Base-by-base conservation (phyloP, 495 filamentous ascomycete genomes). In the Lasiosphaeria ovina region DNA sequence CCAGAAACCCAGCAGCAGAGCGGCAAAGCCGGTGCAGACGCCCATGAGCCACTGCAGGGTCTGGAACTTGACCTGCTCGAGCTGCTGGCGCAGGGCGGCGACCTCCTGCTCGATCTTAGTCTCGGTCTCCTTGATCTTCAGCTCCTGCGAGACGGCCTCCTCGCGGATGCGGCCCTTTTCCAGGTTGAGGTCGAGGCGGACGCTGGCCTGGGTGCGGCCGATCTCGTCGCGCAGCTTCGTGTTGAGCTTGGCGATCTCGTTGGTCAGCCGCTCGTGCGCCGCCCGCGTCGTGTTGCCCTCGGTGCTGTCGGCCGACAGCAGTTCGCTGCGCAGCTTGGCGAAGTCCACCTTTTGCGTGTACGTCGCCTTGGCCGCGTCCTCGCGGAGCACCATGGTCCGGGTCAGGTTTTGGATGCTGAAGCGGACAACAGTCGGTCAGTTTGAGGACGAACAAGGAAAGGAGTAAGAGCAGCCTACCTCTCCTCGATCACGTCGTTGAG, bases 341-440 rank as follows among this genome's bases (percentile, higher is more conserved):
- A 99, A 98, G 77, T 99, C 94, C 58, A 99, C 95, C 75, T 98
- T 98, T 70, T 98, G 95, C 0, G 92, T 96, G 76, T 99, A 99
- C 3, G 91, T 95, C 6, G 91, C 88, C 61, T 87, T 87, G 61
- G 89, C 88, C 47, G 89, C 86, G 62, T 91, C 95, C 76, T 98
- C 95, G 68, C 91, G 90, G n/a, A 95, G 82, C 3, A 99, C 95
- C 95, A 99, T 98, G 10, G 94, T 98, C 58, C 94, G 88, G 0
- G 95, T 98, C 24, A 99, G 78, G 78, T 99, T 98, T 71, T 97
- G 95, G 60, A 99, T 97, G 64, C 90, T 89, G 65, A 3, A 38
- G 16, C 11, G 36, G 36, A 31, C 17, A 14, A 16, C 45, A 60
- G 60, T 38, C 11, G 49, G n/a, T 17, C 14, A 16, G 48, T 17